Conservation (phyloP, 2,329 filamentous ascomycete genomes). For the Fusarium subtropicale region DNA sequence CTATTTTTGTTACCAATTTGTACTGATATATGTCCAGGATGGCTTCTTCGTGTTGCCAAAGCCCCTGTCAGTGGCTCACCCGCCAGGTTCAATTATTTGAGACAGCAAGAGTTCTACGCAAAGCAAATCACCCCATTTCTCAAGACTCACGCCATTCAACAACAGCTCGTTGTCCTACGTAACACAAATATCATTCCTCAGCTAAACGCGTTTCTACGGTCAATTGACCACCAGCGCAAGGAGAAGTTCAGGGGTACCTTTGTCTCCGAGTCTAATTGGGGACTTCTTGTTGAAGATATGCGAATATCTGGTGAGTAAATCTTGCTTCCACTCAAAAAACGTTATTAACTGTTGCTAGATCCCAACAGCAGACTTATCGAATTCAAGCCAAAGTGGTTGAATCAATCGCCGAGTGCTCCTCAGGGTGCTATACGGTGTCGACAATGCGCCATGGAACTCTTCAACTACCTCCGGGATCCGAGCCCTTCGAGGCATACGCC, state of each 20-base stretch:
- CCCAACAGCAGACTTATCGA: conserved; percentile 65
- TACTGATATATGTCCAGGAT: conserved; percentile 46
- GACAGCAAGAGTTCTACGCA: conserved; percentile 54
- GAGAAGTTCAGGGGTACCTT: conserved; percentile 62
- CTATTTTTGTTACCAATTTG: not conserved
- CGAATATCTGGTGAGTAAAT: conserved; percentile 48
- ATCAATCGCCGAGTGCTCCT: conserved; percentile 79
- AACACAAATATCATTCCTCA: conserved; percentile 53
- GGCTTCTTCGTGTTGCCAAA: conserved; percentile 56
- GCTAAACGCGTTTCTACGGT: conserved; percentile 65
- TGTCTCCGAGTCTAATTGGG: conserved; percentile 68
- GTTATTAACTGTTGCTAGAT: conserved; percentile 39
- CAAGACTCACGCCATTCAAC: conserved; percentile 51
- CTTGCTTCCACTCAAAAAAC: not conserved
- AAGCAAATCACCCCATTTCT: conserved; percentile 52
- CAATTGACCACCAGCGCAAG: conserved; percentile 59
- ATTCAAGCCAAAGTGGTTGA: conserved; percentile 88
- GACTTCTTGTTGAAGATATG: conserved; percentile 82
- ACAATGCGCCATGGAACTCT: conserved; percentile 72
- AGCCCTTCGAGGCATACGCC: conserved; percentile 51
- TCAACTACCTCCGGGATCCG: conserved; percentile 51
- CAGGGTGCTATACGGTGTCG: conserved; percentile 72
- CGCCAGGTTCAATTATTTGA: conserved; percentile 53
- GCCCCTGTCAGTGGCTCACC: conserved; percentile 47
- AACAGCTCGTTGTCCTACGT: conserved; percentile 55